phyloP scores from a whole-genome alignment of 345 rosid species.

The Arabis alpina region DNA sequence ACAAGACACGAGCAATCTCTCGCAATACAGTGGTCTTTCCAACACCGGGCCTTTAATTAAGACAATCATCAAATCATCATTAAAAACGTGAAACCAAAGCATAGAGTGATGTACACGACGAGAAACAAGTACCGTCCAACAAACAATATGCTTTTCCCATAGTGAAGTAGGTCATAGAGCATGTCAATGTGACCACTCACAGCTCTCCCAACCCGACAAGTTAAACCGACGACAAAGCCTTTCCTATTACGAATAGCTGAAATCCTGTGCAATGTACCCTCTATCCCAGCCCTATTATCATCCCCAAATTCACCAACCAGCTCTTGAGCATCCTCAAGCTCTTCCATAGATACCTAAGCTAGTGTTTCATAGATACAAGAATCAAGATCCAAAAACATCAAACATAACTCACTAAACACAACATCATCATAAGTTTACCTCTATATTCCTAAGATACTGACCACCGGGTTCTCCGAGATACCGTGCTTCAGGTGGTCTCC shows the following conservation, averaged over 20 bases:
- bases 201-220: conserved; percentile 72
- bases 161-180: conserved; percentile 66
- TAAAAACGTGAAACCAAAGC: background rate
- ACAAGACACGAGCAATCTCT: conserved; percentile 68
- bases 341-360: conserved; percentile 63
- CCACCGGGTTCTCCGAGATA: conserved; percentile 63
- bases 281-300: conserved; percentile 73
- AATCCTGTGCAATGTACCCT: conserved; percentile 71
- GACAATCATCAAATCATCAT: background rate
- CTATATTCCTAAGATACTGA: conserved; percentile 53
- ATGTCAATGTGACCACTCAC: conserved; percentile 66
- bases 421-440: conserved; percentile 45
- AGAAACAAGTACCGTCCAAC: conserved; percentile 55
- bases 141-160: conserved; percentile 67
- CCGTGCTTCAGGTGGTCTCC: conserved; percentile 68
- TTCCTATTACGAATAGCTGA: conserved; percentile 65
- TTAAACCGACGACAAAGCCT: conserved; percentile 61
- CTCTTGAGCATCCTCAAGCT: conserved; percentile 62
- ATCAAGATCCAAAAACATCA: background rate
- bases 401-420: background rate
- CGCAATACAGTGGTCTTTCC: conserved; percentile 77
- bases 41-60: conserved; percentile 58
- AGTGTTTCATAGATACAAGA: conserved; percentile 37
- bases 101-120: background rate
- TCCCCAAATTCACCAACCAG: conserved; percentile 64